Evolutionary conservation across 225 moss, liverwort and hornwort species (phyloP), one percentile per base, ranked within the genome.

Genomic region (Climacium dendroides): DNA sequence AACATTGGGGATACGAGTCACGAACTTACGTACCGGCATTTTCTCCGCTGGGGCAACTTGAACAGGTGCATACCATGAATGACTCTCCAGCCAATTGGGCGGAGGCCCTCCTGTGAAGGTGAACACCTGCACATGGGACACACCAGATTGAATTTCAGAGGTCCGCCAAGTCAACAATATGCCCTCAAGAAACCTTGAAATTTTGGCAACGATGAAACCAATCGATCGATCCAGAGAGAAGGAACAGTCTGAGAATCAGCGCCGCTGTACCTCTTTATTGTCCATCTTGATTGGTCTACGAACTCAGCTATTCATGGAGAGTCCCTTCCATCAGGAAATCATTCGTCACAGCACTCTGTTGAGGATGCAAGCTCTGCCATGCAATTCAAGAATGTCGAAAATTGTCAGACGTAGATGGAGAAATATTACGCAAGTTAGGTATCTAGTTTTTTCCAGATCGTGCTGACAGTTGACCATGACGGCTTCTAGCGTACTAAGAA

Each of bases 1-100:
- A 37, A 55, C 32, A 24, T 63, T 34, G 23, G 54, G 54, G 26
- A 65, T 29, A 19, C 62, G 41, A 69, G 67, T 69, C 41, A 45
- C 55, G 58, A 58, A 52, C 7, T n/a, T 26, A 87, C 92, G 25
- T 85, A 93, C 93, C 86, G 93, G 93, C 93, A 93, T 93, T 86
- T 74, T 93, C 60, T 93, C 92, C 75, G 89, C 89, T 53, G 90
- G 89, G 34, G 87, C 67, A 53, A 93, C 87, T 87, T 86, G 89
- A 52, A 93, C 74, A 17, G 93, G 93, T 16, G 90, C 93, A 59
- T 92, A 90, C 93, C 93, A 93, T 37, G 90, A 90, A 59, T 89
- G 89, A 8, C 61, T 92, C 79, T 93, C 90, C 86, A 93, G 88
- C 93, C 93, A 93, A 81, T 84, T 87, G 50, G 93, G 93, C 37